These are phyloP conservation scores for Cercis canadensis DNA, from an alignment of 306 rosid genomes.

Conservation along the genomic window DNA sequence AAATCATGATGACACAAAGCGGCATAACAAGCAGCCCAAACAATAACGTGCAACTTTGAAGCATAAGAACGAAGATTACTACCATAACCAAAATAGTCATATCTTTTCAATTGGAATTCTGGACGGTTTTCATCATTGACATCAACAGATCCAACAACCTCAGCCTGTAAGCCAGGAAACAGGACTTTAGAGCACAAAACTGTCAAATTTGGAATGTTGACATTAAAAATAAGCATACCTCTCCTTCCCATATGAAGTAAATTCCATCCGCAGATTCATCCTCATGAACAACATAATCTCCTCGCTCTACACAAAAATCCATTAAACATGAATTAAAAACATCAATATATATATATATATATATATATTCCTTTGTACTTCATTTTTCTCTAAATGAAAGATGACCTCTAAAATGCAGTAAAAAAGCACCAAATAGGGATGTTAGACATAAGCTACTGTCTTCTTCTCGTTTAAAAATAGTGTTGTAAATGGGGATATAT, in stretches of 20 bases:
- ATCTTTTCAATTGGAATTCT: constrained; percentile 75
- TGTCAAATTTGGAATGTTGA: background rate
- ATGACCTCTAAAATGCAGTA: constrained; percentile 7
- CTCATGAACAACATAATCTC: constrained; percentile 76
- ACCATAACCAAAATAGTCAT: constrained; percentile 89
- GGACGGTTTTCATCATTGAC: constrained; percentile 63
- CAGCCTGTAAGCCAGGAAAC: constrained; percentile 71
- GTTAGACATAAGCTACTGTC: too few relatives aligned
- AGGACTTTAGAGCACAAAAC: constrained; percentile 26
- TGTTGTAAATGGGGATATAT: too few relatives aligned
- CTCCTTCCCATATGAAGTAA: constrained; percentile 94
- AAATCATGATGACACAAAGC: constrained; percentile 1
- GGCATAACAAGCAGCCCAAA: background rate
- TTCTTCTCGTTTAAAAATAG: too few relatives aligned
- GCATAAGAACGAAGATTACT: constrained; percentile 35
- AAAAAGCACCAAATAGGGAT: background rate
- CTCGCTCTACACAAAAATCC: constrained; percentile 51
- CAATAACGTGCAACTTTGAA: constrained; percentile 17
- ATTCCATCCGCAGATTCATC: constrained; percentile 81
- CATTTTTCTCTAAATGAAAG: constrained; percentile 19
- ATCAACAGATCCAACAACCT: constrained; percentile 60
- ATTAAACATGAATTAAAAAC: constrained; percentile 24
- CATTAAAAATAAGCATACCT: constrained; percentile 57
- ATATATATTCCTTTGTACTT: background rate
- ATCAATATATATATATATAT: background rate